Conservation (phyloP, 2,329 filamentous ascomycete genomes). For the Fusarium sp. region DNA sequence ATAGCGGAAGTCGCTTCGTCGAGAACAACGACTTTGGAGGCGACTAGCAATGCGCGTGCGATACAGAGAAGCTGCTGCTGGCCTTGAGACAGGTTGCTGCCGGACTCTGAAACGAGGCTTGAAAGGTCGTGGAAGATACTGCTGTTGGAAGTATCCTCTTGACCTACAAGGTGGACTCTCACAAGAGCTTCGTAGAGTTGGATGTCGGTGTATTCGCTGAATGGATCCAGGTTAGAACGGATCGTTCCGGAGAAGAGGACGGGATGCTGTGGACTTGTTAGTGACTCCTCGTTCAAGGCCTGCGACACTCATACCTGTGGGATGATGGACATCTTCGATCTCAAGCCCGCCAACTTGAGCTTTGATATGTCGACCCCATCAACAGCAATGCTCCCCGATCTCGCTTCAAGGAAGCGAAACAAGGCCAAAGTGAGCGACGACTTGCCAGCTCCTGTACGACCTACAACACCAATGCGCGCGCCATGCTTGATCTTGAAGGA, state of each 20-base stretch:
- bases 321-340: constrained; percentile 80
- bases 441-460: constrained; percentile 81
- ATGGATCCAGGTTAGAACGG: constrained; percentile 75
- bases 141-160: not conserved
- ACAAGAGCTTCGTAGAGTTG: not conserved
- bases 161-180: not conserved
- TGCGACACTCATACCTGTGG: constrained; percentile 54
- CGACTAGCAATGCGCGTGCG: constrained; percentile 75
- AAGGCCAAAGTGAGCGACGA: constrained; percentile 79
- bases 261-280: constrained; percentile 66
- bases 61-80: constrained; percentile 81
- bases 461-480: constrained; percentile 78
- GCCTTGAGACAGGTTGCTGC: constrained; percentile 78
- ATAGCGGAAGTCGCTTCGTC: constrained; percentile 83
- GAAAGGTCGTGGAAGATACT: constrained; percentile 55
- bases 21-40: constrained; percentile 80
- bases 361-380: constrained; percentile 80
- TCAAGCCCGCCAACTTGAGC: constrained; percentile 74
- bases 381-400: constrained; percentile 73
- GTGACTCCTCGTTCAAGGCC: not conserved
- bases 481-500: constrained; percentile 73
- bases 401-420: constrained; percentile 79
- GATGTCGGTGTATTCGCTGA: not conserved
- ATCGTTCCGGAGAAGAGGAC: constrained; percentile 84
- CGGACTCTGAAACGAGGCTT: constrained; percentile 75